Evolutionary conservation across 371 early-diverging fungal genomes (phyloP).

Genomic region (Lichtheimia corymbifera): DNA sequence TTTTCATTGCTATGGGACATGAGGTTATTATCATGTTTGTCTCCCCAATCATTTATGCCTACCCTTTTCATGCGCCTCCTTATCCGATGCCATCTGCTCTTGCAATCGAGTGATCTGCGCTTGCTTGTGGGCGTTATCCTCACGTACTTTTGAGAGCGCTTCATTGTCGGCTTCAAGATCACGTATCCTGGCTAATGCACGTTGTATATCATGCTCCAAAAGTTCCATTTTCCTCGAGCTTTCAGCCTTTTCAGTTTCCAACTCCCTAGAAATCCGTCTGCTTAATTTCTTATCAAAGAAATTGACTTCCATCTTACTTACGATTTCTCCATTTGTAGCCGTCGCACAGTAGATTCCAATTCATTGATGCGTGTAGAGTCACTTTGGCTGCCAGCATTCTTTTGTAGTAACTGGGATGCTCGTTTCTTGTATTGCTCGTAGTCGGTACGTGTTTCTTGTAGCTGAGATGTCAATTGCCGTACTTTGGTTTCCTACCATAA

Average conservation of each 20-base stretch:
- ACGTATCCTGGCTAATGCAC: slow-evolving; percentile 51
- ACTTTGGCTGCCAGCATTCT: slow-evolving; percentile 20
- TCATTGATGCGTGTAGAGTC: slow-evolving; percentile 30
- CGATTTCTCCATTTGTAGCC: slow-evolving; percentile 32
- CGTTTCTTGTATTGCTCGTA: slow-evolving; percentile 67
- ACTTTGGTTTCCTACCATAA: slow-evolving; percentile 49
- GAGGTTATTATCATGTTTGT: not conserved
- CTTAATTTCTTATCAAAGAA: not conserved
- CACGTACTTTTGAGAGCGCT: slow-evolving; percentile 24
- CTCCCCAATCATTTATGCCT: not conserved
- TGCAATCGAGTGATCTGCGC: slow-evolving; percentile 14
- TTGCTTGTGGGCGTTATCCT: slow-evolving; percentile 17
- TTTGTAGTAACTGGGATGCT: slow-evolving; percentile 55
- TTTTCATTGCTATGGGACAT: slow-evolving; percentile 3
- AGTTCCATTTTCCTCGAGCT: slow-evolving; percentile 22
- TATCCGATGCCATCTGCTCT: slow-evolving; percentile 10
- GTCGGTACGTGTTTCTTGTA: slow-evolving; percentile 45
- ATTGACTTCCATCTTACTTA: slow-evolving; percentile 2
- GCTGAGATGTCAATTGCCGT: slow-evolving; percentile 43
- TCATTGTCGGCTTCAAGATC: slow-evolving; percentile 45
- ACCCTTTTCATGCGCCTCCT: slow-evolving; percentile 20
- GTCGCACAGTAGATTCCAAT: slow-evolving; percentile 38
- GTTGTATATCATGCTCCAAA: slow-evolving; percentile 51
- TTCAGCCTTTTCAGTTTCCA: slow-evolving; percentile 22
- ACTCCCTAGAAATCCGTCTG: slow-evolving; percentile 9